Evolutionary conservation across 805 yeast species (phyloP), one percentile per base, ranked within the genome.

Genomic region (Teunomyces tritomae): DNA sequence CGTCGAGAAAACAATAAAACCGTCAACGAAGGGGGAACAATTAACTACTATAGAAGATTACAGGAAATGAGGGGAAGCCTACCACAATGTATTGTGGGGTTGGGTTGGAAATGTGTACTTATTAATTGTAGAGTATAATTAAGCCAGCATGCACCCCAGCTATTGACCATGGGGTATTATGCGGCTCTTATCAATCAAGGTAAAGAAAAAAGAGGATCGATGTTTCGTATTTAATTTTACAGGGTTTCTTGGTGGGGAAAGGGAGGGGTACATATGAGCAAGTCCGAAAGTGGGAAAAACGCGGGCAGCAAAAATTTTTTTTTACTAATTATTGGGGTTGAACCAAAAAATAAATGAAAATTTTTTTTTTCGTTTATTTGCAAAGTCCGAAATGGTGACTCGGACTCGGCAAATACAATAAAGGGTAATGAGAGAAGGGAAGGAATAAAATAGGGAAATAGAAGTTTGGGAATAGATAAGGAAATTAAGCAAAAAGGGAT

Each of bases 221-320:
- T 13, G 17, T 26, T 37, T 37, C 40, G 29, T 37, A 26, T 24
- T 37, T n/a, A n/a, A n/a, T n/a, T n/a, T n/a, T 37, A 37, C 40
- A 37, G 29, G 28, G 40, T 8, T 37, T 32, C 34, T 35, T n/a
- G 40, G 40, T 37, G 40, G 40, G 40, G 29, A 11, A 33, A 26
- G 20, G 7, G 40, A 37, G 40, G 40, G 40, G 40, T 37, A 37
- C 40, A 37, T 37, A 26, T n/a, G 26, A 37, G 16, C 16, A 5
- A 14, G 13, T 28, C 17, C 29, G 10, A 34, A 34, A 32, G 34
- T 7, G 34, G 34, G 34, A 32, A 32, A 32, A 32, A 32, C 34
- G 34, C 34, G 34, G 34, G 17, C 17, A 32, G 8, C 8, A 7
- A n/a, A n/a, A n/a, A 32, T 9, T 32, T 32, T 32, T 6, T 13